Evolutionary conservation across 257 asterid species (phyloP).

Genomic region (Euphrasia confusa): DNA sequence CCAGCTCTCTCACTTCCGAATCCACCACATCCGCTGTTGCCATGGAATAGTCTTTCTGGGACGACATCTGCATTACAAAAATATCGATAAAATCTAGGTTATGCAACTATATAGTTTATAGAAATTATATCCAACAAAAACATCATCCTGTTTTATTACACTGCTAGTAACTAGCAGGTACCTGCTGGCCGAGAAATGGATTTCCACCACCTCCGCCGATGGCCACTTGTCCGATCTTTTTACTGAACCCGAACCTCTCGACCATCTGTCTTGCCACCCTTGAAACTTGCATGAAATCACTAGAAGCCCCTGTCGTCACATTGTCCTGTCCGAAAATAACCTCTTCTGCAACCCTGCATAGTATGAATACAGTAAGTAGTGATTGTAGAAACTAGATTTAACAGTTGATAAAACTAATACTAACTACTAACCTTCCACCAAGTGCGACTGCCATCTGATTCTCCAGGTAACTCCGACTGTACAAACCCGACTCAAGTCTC

Average conservation of each 20-base stretch:
- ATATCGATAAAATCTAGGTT: neutral
- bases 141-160: neutral
- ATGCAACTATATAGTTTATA: too few species aligned
- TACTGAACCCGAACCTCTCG: slow-evolving; percentile 98
- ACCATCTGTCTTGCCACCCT: slow-evolving; percentile 98
- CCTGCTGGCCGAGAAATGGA: slow-evolving; percentile 95
- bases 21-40: slow-evolving; percentile 94
- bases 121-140: too few species aligned
- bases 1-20: slow-evolving; percentile 82
- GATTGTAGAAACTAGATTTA: too few species aligned
- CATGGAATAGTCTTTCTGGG: slow-evolving; percentile 92
- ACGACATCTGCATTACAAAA: slow-evolving; percentile 35
- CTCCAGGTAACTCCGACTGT: slow-evolving; percentile 94
- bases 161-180: slow-evolving; percentile 1
- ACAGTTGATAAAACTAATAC: too few species aligned
- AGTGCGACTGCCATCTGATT: slow-evolving; percentile 99
- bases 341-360: slow-evolving; percentile 79
- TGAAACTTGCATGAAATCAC: slow-evolving; percentile 96
- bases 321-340: slow-evolving; percentile 81
- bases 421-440: slow-evolving; percentile 75
- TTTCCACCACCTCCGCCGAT: slow-evolving; percentile 90
- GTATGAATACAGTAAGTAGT: neutral
- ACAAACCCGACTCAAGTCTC: slow-evolving; percentile 92
- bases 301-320: slow-evolving; percentile 96
- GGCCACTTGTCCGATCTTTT: slow-evolving; percentile 92